phyloP scores from a whole-genome alignment of 345 rosid species.

The Mangifera indica region DNA sequence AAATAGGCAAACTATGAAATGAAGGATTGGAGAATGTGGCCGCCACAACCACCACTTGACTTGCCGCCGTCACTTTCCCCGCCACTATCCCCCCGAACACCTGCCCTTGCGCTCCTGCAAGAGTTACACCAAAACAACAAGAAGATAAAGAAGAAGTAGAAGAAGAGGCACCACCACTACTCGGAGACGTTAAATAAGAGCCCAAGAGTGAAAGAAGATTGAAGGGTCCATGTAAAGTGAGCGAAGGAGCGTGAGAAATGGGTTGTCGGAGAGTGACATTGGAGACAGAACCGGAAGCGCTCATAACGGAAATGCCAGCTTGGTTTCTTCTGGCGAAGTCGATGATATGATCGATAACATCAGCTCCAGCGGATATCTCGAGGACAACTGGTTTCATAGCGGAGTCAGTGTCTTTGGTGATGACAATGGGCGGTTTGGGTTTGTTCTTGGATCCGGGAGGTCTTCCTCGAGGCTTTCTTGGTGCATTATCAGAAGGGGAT shows the following conservation, averaged over 20 bases:
- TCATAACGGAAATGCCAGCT: conserved; percentile 33
- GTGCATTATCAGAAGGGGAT: background rate
- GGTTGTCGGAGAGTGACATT: conserved; percentile 50
- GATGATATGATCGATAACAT: conserved; percentile 38
- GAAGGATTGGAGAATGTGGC: conserved; percentile 35
- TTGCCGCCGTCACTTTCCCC: conserved; percentile 43
- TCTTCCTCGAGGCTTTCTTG: conserved; percentile 46
- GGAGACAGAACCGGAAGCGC: conserved; percentile 47
- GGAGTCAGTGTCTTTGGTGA: conserved; percentile 33
- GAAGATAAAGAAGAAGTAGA: conserved; percentile 4
- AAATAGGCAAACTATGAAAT: conserved; percentile 29
- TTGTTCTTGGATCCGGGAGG: conserved; percentile 64
- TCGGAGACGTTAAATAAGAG: conserved; percentile 21
- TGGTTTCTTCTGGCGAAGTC: conserved; percentile 33
- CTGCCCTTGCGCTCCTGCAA: conserved; percentile 49
- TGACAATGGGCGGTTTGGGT: conserved; percentile 47
- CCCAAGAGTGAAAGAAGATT: conserved; percentile 44
- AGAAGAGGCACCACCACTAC: background rate
- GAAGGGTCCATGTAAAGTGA: conserved; percentile 45
- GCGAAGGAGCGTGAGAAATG: conserved; percentile 28
- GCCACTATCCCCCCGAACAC: conserved; percentile 53
- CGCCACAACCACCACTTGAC: conserved; percentile 40
- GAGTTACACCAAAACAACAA: conserved; percentile 42
- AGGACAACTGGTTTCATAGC: conserved; percentile 46
- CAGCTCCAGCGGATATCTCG: conserved; percentile 52